Conservation (phyloP, 192 early-diverging fungal genomes). For the Linnemannia zychae region DNA sequence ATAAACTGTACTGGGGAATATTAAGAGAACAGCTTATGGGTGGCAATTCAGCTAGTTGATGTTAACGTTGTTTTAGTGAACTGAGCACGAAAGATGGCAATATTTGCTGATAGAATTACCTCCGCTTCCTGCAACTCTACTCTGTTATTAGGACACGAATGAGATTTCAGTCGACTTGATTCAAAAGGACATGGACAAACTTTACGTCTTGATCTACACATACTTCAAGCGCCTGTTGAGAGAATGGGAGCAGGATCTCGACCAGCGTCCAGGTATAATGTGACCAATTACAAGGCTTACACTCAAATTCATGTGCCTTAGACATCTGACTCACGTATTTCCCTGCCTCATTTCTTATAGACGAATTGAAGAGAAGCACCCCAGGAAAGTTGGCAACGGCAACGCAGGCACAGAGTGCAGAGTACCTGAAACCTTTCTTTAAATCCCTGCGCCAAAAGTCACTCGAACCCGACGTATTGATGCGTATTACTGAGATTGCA, state of each 20-base stretch:
- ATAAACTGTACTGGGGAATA: neutral
- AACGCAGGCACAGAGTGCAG: conserved; percentile 85
- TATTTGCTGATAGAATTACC: too few species aligned
- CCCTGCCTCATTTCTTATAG: conserved; percentile 23
- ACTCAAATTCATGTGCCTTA: too few species aligned
- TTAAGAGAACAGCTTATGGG: neutral
- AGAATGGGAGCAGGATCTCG: conserved; percentile 90
- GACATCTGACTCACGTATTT: neutral
- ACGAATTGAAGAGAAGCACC: conserved; percentile 83
- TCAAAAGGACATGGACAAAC: conserved; percentile 81
- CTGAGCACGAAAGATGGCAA: too few species aligned
- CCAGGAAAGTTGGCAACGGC: conserved; percentile 87
- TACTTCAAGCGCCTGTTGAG: conserved; percentile 88
- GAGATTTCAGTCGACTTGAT: conserved; percentile 79
- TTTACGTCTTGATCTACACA: conserved; percentile 79
- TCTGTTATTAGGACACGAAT: conserved; percentile 75
- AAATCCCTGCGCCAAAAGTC: conserved; percentile 81
- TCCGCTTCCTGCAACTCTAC: neutral
- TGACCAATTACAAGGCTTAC: neutral
- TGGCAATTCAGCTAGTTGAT: too few species aligned
- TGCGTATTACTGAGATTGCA: conserved; percentile 92
- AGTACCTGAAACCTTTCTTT: conserved; percentile 95
- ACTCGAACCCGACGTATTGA: conserved; percentile 88
- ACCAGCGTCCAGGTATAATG: conserved; percentile 69
- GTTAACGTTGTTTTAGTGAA: too few species aligned